These are phyloP conservation scores for Carallia pectinifolia DNA, from an alignment of 345 rosid species.

Conservation along the genomic window DNA sequence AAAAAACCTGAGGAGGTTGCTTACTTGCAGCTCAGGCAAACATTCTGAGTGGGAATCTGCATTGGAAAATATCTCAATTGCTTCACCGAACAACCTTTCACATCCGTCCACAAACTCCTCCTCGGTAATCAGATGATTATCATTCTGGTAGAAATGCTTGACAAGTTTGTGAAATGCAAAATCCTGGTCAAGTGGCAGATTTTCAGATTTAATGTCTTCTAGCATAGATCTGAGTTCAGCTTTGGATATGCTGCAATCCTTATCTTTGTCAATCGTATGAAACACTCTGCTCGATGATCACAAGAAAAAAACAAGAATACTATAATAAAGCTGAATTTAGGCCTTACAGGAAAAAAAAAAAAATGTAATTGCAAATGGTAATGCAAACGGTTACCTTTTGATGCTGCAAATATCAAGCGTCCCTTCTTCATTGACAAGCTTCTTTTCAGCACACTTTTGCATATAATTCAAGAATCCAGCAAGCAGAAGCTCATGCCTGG, in stretches of 20 bases:
- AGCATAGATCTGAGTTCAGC: neutral
- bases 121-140: constrained; percentile 7
- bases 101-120: constrained; percentile 3
- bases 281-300: neutral
- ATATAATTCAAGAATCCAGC: constrained; percentile 15
- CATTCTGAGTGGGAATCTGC: no score
- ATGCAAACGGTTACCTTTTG: neutral
- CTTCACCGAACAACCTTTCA: neutral
- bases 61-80: neutral
- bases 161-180: neutral
- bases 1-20: neutral
- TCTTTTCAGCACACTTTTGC: constrained; percentile 3
- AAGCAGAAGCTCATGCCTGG: constrained; percentile 14
- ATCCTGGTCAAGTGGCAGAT: neutral
- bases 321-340: neutral
- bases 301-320: neutral
- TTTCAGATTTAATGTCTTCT: neutral
- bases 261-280: neutral
- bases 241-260: neutral
- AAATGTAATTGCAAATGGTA: no score
- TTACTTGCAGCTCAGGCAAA: constrained; percentile 4
- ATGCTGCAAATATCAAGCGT: constrained; percentile 6
- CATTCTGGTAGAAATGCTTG: constrained; percentile 8
- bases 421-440: constrained; percentile 9
- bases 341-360: no score